phyloP scores from a whole-genome alignment of 495 filamentous ascomycete genomes.

The Platismatia glauca region DNA sequence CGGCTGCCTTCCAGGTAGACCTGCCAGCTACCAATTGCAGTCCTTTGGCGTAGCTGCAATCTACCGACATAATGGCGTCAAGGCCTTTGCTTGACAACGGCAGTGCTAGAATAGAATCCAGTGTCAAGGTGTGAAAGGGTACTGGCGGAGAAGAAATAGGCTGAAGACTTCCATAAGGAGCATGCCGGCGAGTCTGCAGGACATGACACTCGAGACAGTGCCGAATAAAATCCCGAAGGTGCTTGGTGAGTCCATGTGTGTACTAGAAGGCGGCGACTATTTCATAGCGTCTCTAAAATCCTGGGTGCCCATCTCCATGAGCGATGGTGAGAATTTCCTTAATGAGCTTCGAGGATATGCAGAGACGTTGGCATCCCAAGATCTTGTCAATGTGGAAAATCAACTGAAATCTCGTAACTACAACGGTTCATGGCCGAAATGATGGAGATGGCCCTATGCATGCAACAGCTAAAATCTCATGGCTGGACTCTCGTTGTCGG shows the following conservation, averaged over 20 bases:
- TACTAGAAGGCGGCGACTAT: neutral
- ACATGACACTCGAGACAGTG: neutral
- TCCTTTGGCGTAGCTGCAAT: conserved; percentile 3
- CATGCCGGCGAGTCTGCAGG: neutral
- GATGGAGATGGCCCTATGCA: no score
- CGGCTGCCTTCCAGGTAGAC: neutral
- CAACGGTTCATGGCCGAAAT: no score
- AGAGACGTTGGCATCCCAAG: neutral
- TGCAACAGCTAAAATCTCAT: no score
- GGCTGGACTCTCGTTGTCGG: no score
- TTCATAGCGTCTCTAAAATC: neutral
- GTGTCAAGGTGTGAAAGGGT: conserved; percentile 4
- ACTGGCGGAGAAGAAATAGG: neutral
- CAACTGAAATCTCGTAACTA: no score
- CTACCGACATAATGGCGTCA: neutral
- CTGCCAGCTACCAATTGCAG: neutral
- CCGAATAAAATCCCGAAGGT: neutral
- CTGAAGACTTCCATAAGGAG: neutral
- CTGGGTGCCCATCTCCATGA: neutral
- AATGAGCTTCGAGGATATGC: conserved; percentile 1
- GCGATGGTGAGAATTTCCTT: neutral
- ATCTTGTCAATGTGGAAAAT: conserved; percentile 1
- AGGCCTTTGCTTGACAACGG: neutral
- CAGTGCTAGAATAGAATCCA: neutral
- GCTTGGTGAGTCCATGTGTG: neutral